These are phyloP conservation scores for Malus hybrid DNA, from an alignment of 331 rosid genomes.

Conservation along the genomic window DNA sequence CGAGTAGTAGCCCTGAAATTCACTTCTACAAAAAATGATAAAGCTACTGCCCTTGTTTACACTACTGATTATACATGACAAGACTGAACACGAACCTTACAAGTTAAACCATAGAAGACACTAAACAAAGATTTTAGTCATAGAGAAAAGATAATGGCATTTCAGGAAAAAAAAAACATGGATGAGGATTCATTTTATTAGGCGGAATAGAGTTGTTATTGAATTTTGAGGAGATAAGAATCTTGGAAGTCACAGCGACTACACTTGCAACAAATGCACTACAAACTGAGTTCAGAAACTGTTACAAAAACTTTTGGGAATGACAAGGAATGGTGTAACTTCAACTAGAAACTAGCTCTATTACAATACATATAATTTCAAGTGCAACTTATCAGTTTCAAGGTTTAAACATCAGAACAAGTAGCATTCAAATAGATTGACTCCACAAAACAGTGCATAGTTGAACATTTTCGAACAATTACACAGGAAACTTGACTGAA, in stretches of 20 bases:
- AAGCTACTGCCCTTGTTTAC: conserved; percentile 7
- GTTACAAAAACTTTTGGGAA: background rate
- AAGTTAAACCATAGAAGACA: background rate
- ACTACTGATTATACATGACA: background rate
- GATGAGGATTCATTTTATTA: background rate
- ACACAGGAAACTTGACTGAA: background rate
- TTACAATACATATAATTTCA: background rate
- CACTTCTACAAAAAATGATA: background rate
- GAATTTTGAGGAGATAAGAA: background rate
- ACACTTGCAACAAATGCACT: conserved; percentile 1
- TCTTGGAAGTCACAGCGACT: background rate
- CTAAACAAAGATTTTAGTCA: conserved; percentile 1
- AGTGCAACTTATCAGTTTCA: conserved; percentile 6
- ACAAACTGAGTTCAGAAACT: background rate
- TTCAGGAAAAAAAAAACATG: conserved; percentile 9
- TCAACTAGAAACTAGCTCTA: conserved; percentile 2
- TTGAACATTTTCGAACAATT: background rate
- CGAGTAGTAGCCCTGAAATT: conserved; percentile 11
- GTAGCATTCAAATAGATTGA: conserved; percentile 6
- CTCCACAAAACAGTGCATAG: conserved; percentile 1
- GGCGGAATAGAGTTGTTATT: conserved; percentile 9
- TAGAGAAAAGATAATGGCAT: conserved; percentile 5
- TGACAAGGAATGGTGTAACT: conserved; percentile 1
- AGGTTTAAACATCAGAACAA: conserved; percentile 12
- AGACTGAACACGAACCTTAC: background rate